Conservation (phyloP, 176 grass and related monocot species). For the Phoenix roebelenii region DNA sequence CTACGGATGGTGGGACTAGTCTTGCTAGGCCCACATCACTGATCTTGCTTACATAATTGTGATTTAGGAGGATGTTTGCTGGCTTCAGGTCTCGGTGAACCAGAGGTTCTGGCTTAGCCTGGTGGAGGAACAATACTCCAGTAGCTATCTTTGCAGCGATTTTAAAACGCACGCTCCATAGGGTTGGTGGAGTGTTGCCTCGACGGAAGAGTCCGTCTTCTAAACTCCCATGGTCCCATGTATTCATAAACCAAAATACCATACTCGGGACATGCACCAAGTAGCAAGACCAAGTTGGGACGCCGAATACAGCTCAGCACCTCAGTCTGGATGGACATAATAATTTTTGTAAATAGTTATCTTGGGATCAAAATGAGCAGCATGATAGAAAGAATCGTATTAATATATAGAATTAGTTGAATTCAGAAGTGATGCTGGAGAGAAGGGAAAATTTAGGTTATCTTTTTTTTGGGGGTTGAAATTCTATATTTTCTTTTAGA, state of each 20-base stretch:
- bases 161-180: slow-evolving; percentile 68
- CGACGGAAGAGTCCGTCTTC: slow-evolving; percentile 64
- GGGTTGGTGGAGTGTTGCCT: slow-evolving; percentile 51
- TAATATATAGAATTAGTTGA: too few relatives aligned
- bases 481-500: too few relatives aligned
- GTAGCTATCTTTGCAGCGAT: slow-evolving; percentile 76
- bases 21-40: slow-evolving; percentile 77
- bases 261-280: slow-evolving; percentile 80
- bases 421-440: too few relatives aligned
- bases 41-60: slow-evolving; percentile 86
- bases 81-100: slow-evolving; percentile 95
- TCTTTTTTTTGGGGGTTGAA: too few relatives aligned
- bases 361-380: too few relatives aligned
- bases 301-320: slow-evolving; percentile 80
- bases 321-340: slow-evolving; percentile 38
- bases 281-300: slow-evolving; percentile 89
- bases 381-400: too few relatives aligned
- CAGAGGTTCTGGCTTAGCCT: slow-evolving; percentile 72
- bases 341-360: too few relatives aligned
- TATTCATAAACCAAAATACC: slow-evolving; percentile 84
- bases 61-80: slow-evolving; percentile 87
- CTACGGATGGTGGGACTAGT: slow-evolving; percentile 58
- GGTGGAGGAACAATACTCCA: slow-evolving; percentile 75
- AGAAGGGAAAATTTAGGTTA: too few relatives aligned
- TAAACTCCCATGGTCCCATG: slow-evolving; percentile 90